phyloP scores from a whole-genome alignment of 208 protist genomes.

The Leishmania tropica region DNA sequence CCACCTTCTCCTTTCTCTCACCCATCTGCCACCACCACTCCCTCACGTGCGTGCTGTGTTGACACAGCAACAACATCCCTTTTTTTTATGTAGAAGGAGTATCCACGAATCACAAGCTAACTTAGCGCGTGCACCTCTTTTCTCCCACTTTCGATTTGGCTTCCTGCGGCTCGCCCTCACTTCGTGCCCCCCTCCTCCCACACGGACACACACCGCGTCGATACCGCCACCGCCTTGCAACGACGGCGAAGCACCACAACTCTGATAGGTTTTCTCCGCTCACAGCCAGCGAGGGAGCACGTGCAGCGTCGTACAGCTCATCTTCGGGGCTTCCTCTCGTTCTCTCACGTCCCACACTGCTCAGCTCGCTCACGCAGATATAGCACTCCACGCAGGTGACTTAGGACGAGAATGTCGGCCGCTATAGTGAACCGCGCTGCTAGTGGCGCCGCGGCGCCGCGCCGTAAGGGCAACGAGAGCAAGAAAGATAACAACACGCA shows the following conservation, averaged over 20 bases:
- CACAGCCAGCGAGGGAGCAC: background rate
- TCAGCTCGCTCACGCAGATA: background rate
- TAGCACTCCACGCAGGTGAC: background rate
- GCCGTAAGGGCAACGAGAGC: constrained; percentile 68
- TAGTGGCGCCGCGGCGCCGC: background rate
- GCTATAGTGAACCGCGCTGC: constrained; percentile 19
- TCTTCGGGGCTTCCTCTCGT: background rate
- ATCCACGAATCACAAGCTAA: background rate
- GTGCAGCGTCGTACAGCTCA: background rate
- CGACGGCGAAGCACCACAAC: background rate
- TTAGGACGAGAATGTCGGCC: constrained; percentile 20
- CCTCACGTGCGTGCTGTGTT: background rate
- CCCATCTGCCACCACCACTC: background rate
- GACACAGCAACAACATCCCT: background rate
- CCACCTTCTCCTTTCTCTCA: background rate
- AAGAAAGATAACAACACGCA: constrained; percentile 92
- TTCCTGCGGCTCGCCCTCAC: background rate
- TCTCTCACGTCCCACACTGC: constrained; percentile 6
- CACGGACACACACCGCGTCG: background rate
- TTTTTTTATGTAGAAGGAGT: background rate
- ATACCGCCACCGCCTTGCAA: background rate
- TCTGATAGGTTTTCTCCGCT: background rate
- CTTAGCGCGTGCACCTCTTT: background rate
- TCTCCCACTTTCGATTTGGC: background rate
- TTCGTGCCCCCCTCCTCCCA: background rate